Base-by-base conservation (phyloP, 225 moss, liverwort and hornwort species). In the Pseudisothecium myosuroides region DNA sequence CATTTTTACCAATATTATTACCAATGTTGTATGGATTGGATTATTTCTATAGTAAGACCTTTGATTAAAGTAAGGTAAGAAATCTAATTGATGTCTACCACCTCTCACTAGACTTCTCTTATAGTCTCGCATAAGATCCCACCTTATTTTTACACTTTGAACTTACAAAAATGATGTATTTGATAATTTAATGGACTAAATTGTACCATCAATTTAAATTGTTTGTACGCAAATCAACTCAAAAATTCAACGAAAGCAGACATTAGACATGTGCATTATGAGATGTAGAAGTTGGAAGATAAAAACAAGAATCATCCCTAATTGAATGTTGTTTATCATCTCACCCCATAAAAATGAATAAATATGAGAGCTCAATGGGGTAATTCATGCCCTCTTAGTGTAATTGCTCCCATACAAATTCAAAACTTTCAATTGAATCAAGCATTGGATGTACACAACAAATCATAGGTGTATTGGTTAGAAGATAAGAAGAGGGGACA, bases 291-390 rank as follows among this genome's bases (percentile, higher is more conserved):
- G 0, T 55, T 78, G 1, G 24, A 78, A 55, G 26, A 77, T 77
- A 3, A 54, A 76, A 54, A 36, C 1, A 36, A 4, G 0, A 6
- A 0, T 21, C 5, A 8, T 18, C 0, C 3, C 4, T 77, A 37
- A 54, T 54, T 76, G 14, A 14, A 52, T 23, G 4, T 76, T 76
- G 22, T 36, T 76, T 36, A 52, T 76, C 3, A 76, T 76, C 2
- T 54, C 36, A 76, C 36, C 2, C 1, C 0, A 18, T 50, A 52
- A 52, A 74, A 52, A 21, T 34, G 7, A 36, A 6, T 22, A 9
- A 1, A 14, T 36, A 14, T 36, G 36, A 76, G 6, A 76, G 1
- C 15, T 36, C 15, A 36, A 9, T 36, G 9, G 15, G 36, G 1
- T 77, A 37, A 37, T 52, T 22, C 11, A 22, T 76, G 9, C 3